These are phyloP conservation scores for Mycosphaerella sp. DNA, from an alignment of 2,329 filamentous ascomycete species.

Conservation along the genomic window DNA sequence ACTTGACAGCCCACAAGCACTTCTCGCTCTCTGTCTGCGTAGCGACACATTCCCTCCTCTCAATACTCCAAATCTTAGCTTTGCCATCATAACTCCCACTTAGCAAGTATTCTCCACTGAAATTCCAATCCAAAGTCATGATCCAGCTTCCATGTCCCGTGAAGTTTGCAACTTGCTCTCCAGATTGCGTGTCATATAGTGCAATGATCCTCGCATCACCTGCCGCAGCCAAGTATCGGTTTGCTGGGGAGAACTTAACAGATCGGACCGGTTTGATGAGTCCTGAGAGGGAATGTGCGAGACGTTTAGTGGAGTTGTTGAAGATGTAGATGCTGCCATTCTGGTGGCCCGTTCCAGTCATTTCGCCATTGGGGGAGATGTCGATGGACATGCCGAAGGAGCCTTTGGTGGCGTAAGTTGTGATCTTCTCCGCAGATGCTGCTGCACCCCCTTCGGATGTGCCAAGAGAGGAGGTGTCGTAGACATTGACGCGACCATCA, in stretches of 20 bases:
- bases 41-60: constrained; percentile 75
- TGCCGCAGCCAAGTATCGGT: constrained; percentile 77
- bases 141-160: constrained; percentile 80
- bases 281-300: constrained; percentile 83
- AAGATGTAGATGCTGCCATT: constrained; percentile 91
- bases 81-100: constrained; percentile 84
- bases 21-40: constrained; percentile 89
- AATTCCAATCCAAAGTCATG: constrained; percentile 84
- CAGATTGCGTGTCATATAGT: constrained; percentile 85
- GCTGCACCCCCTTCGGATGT: constrained; percentile 33
- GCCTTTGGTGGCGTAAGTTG: constrained; percentile 84
- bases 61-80: constrained; percentile 91
- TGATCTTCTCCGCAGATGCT: constrained; percentile 50
- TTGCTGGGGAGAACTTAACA: constrained; percentile 80
- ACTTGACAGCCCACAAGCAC: constrained; percentile 71
- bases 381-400: constrained; percentile 88
- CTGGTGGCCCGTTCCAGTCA: constrained; percentile 88
- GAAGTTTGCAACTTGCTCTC: constrained; percentile 85
- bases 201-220: constrained; percentile 86
- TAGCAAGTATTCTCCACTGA: constrained; percentile 84
- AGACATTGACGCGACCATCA: constrained; percentile 83
- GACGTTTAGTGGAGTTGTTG: constrained; percentile 79
- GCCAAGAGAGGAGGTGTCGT: constrained; percentile 52
- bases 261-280: constrained; percentile 80
- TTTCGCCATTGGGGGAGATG: constrained; percentile 68